Base-by-base conservation (phyloP, 495 filamentous ascomycete species). In the Annulohypoxylon maeteangense region DNA sequence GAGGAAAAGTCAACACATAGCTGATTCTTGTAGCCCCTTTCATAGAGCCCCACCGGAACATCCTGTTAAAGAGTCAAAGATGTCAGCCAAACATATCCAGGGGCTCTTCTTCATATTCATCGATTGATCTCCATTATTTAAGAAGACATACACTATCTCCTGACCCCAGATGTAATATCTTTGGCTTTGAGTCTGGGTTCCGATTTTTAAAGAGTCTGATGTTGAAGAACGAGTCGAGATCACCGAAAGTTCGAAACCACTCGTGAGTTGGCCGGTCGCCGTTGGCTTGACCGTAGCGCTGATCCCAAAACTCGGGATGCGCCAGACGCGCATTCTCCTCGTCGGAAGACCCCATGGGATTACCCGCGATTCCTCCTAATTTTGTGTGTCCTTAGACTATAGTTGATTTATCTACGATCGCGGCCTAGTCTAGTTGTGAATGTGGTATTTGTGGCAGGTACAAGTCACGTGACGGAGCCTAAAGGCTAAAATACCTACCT, bases 1-100 rank as follows among this genome's bases (percentile, higher is more conserved):
- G 78, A 48, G 0, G 87, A 89, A 75, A 90, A 89, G 75, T 90
- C 88, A 47, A 89, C 74, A 66, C 83, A 86, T 8, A 83, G 69
- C 67, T 91, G 88, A n/a, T 80, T 79, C 2, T 60, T 78, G 67
- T 89, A 90, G 18, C 86, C 85, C 3, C 76, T 78, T 34, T 68
- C 55, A 12, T 78, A 72, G 4, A 90, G 79, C 34, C 86, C 82
- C 3, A 69, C 58, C 1, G 87, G 87, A 25, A 90, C 74, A 18
- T 80, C 81, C 86, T 89, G 7, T 25, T 16, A 27, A 7, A 67
- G 70, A 20, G 7, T 25, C 20, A 27, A 7, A 67, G 70, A 20
- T 55, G 42, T 66, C 16, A 53, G 42, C 66, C 27, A 10, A 63
- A 32, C 53, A 14, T 16, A 16, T 1, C 25, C 40, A 44, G 40